Base-by-base conservation (phyloP, 2,329 filamentous ascomycete genomes). In the Tolypocladium capitatum region DNA sequence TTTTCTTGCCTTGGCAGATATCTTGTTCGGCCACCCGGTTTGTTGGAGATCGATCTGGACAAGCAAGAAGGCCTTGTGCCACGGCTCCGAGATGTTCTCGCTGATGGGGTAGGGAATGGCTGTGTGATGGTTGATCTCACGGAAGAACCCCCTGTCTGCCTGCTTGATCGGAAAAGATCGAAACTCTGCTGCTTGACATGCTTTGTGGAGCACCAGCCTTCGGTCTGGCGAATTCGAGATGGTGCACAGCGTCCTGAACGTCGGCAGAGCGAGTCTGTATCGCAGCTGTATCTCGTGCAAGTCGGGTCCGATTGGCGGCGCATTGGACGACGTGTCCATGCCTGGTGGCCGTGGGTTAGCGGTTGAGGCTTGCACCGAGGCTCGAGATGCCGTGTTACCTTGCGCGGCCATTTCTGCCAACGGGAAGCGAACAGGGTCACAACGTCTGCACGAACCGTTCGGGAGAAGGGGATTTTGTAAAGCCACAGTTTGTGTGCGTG, bases 21-120 rank as follows among this genome's bases (percentile, higher is more conserved):
- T 53, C 32, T 76, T 75, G 14, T 68, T 68, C 1, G 81, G 80
- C 53, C 79, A 74, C 0, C 83, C 80, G 2, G 80, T 69, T 33
- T 71, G 73, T 14, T 81, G 78, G 6, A 91, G 72, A 44, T 86
- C 76, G 9, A 80, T 72, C 61, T 94, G 87, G 18, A 89, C 76
- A 38, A 92, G 71, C 5, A 94, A 69, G 11, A 81, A 88, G 1
- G 83, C 75, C 58, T 94, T 94, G 58, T 92, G 86, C 45, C 80
- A 75, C 6, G 80, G 71, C 2, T 76, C 66, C 4, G 76, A 73
- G 24, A 90, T 65, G 40, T 50, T 45, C 28, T 62, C 63, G 11
- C 47, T 49, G 14, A 71, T 47, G 2, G 58, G 62, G 50, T 69
- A 70, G 2, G 65, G 66, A 2, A 70, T 67, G 0, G 55, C 51